Evolutionary conservation across 2,329 filamentous ascomycete species (phyloP), one percentile per base, ranked within the genome.

Genomic region (Tothia fuscella): DNA sequence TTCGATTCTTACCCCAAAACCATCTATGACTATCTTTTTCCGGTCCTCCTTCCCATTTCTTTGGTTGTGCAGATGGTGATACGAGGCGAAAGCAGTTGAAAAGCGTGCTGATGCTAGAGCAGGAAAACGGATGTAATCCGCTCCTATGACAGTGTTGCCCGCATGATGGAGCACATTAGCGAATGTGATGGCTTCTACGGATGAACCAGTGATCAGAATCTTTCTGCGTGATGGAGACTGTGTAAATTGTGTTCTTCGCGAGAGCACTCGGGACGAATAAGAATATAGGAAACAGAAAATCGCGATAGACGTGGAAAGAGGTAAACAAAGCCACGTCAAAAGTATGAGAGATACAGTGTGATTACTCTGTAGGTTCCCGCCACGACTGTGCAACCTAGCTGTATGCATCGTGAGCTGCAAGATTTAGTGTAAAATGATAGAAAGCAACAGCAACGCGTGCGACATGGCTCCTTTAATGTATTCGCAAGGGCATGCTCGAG

Each of bases 81-180:
- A 6, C 3, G 21, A n/a, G 14, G 12, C 13, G 21, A 26, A 17
- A 6, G 6, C 17, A 21, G n/a, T 14, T 10, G 21, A 12, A 3
- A 14, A 13, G 35, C 22, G 35, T 17, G 35, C 3, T 3, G 12
- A 37, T 9, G 35, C 25, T 16, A 17, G 22, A n/a, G n/a, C n/a
- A 4, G 21, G 5, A 25, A 17, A n/a, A 25, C 12, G 13, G 7
- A 16, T 12, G 14, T 9, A n/a, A n/a, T 9, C 26, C n/a, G 26
- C 26, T 29, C 21, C 35, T 10, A 28, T 17, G 7, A 37, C 35
- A 37, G n/a, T 37, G 35, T 14, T 37, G 35, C 3, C 35, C 35
- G 21, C 21, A 12, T 25, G 20, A n/a, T 28, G 25, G 22, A 37
- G n/a, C 10, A 25, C 16, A 16, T 12, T n/a, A 37, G n/a, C 7